phyloP scores from a whole-genome alignment of 2,329 filamentous ascomycete genomes.

The Fusarium caatingaense region DNA sequence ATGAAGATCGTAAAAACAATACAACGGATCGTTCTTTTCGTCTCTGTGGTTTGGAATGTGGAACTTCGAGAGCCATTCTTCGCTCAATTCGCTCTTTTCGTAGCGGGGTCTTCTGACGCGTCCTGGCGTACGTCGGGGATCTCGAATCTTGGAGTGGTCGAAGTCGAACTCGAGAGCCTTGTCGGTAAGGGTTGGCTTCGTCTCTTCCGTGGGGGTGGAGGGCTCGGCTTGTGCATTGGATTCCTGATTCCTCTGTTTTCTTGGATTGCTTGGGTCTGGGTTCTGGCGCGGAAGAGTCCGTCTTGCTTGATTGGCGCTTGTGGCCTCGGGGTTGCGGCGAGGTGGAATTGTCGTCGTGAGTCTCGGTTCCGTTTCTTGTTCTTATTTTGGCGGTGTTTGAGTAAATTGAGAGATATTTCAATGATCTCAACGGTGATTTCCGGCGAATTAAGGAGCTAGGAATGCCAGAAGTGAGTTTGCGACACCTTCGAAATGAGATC shows the following conservation, averaged over 20 bases:
- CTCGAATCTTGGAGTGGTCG: slow-evolving; percentile 27
- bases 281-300: neutral
- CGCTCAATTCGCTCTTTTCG: neutral
- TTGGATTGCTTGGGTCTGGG: slow-evolving; percentile 15
- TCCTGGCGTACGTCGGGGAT: slow-evolving; percentile 28
- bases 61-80: slow-evolving; percentile 28
- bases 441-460: fast-evolving
- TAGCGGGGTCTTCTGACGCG: slow-evolving; percentile 15
- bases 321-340: neutral
- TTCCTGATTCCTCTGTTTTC: neutral
- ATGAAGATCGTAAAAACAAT: slow-evolving; percentile 17
- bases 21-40: neutral
- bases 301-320: slow-evolving; percentile 14
- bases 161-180: slow-evolving; percentile 31
- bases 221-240: neutral
- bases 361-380: slow-evolving; percentile 10
- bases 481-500: neutral
- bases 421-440: neutral
- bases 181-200: slow-evolving; percentile 8
- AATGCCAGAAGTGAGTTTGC: neutral
- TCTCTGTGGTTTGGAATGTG: slow-evolving; percentile 12
- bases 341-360: neutral
- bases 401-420: fast-evolving
- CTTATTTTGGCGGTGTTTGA: slow-evolving; percentile 4
- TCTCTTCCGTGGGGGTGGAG: neutral